Conservation (phyloP, 2,329 filamentous ascomycete genomes). For the Stemphylium lycopersici region DNA sequence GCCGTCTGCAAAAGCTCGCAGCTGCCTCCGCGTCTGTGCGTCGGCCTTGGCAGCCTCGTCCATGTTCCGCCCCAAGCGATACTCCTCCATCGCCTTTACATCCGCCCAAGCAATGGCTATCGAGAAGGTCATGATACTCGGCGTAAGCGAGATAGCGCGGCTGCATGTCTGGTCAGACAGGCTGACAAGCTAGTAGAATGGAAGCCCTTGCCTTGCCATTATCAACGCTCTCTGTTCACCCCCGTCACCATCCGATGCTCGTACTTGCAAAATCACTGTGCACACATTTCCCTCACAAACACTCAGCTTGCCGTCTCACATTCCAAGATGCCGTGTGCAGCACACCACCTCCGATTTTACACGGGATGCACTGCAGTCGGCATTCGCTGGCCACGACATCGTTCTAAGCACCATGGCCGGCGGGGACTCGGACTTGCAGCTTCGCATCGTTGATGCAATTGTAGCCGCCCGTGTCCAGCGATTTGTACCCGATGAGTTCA, state of each 20-base stretch:
- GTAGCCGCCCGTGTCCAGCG: slow-evolving; percentile 48
- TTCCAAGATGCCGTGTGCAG: slow-evolving; percentile 13
- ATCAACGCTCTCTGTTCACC: slow-evolving; percentile 27
- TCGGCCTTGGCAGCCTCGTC: slow-evolving; percentile 13
- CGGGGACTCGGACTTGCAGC: slow-evolving; percentile 32
- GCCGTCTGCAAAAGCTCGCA: slow-evolving; percentile 41
- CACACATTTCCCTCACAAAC: slow-evolving; percentile 36
- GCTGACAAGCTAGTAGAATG: slow-evolving; percentile 28
- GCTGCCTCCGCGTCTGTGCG: slow-evolving; percentile 30
- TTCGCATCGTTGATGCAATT: slow-evolving; percentile 48
- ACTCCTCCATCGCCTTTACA: background rate
- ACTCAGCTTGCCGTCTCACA: slow-evolving; percentile 23
- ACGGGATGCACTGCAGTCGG: slow-evolving; percentile 33
- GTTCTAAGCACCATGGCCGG: slow-evolving; percentile 45
- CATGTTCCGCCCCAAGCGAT: background rate
- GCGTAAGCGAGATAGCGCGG: slow-evolving; percentile 19
- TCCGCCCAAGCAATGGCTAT: slow-evolving; percentile 21
- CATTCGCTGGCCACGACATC: slow-evolving; percentile 47
- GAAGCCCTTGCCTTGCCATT: slow-evolving; percentile 32
- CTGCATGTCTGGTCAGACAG: background rate
- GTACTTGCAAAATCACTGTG: slow-evolving; percentile 25
- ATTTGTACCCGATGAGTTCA: slow-evolving; percentile 53
- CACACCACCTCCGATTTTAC: slow-evolving; percentile 42
- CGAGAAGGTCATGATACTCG: slow-evolving; percentile 33
- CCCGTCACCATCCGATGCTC: background rate